phyloP scores from a whole-genome alignment of 495 filamentous ascomycete genomes.

The Apodospora peruviana region DNA sequence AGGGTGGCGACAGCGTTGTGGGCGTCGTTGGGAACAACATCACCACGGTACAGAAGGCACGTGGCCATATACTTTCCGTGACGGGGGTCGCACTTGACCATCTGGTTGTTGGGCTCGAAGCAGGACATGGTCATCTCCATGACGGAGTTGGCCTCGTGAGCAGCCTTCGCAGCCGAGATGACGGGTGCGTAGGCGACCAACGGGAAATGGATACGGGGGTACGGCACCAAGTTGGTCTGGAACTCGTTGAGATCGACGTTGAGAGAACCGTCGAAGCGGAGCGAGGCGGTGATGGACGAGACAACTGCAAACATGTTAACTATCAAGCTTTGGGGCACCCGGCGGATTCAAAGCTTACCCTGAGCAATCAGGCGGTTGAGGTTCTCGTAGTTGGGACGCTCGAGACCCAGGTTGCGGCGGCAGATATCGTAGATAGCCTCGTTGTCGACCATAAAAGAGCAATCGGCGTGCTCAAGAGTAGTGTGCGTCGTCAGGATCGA shows the following conservation, averaged over 20 bases:
- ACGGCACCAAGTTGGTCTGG: slow-evolving; percentile 98
- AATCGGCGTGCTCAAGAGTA: slow-evolving; percentile 98
- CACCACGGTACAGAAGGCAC: slow-evolving; percentile 94
- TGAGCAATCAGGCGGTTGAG: slow-evolving; percentile 97
- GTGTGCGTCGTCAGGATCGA: slow-evolving; percentile 98
- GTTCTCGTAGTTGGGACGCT: slow-evolving; percentile 96
- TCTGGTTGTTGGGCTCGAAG: slow-evolving; percentile 80
- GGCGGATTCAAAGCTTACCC: slow-evolving; percentile 42
- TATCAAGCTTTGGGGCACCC: slow-evolving; percentile 5
- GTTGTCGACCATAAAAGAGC: slow-evolving; percentile 99
- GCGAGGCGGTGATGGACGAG: slow-evolving; percentile 95
- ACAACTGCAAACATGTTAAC: slow-evolving; percentile 58
- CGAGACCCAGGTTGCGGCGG: slow-evolving; percentile 91
- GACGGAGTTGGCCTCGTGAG: slow-evolving; percentile 91
- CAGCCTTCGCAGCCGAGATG: slow-evolving; percentile 85
- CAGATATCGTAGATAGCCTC: slow-evolving; percentile 99
- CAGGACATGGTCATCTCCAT: slow-evolving; percentile 85
- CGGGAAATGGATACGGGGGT: slow-evolving; percentile 98
- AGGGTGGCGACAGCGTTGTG: slow-evolving; percentile 86
- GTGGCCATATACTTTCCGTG: slow-evolving; percentile 99
- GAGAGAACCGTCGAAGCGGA: slow-evolving; percentile 96
- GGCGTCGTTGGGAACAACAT: slow-evolving; percentile 94
- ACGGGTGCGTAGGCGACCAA: slow-evolving; percentile 94
- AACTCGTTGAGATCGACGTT: slow-evolving; percentile 99
- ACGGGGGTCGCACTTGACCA: slow-evolving; percentile 99